Evolutionary conservation across 768 basidiomycete species (phyloP).

Genomic region (Agaricus sinodeliciosus): DNA sequence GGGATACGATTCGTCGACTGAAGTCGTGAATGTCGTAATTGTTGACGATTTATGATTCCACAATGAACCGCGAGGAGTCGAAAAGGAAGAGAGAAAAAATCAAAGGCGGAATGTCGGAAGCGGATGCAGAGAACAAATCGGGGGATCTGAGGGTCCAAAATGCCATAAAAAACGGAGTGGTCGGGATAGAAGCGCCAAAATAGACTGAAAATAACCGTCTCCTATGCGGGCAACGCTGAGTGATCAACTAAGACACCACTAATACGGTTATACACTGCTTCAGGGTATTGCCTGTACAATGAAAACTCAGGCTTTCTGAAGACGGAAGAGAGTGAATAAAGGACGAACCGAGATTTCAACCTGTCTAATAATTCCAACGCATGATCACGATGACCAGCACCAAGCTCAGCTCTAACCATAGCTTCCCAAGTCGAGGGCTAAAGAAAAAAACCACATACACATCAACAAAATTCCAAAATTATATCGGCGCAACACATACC

Average conservation of each 20-base stretch:
- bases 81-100: no score
- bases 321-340: neutral
- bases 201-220: neutral
- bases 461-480: constrained; percentile 3
- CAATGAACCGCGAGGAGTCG: no score
- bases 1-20: no score
- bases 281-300: constrained; percentile 56
- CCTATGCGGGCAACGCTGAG: constrained; percentile 21
- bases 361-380: constrained; percentile 68
- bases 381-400: constrained; percentile 61
- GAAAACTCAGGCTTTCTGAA: no score
- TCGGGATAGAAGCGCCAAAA: no score
- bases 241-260: constrained; percentile 77
- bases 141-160: no score
- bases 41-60: no score
- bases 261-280: constrained; percentile 73
- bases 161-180: no score
- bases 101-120: no score
- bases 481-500: constrained; percentile 33
- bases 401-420: constrained; percentile 91
- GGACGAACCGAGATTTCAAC: constrained; percentile 60
- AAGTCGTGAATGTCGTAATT: no score
- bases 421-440: constrained; percentile 92
- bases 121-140: no score
- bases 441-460: neutral